Conservation (phyloP, 2,329 filamentous ascomycete species). For the Phoma sp. region DNA sequence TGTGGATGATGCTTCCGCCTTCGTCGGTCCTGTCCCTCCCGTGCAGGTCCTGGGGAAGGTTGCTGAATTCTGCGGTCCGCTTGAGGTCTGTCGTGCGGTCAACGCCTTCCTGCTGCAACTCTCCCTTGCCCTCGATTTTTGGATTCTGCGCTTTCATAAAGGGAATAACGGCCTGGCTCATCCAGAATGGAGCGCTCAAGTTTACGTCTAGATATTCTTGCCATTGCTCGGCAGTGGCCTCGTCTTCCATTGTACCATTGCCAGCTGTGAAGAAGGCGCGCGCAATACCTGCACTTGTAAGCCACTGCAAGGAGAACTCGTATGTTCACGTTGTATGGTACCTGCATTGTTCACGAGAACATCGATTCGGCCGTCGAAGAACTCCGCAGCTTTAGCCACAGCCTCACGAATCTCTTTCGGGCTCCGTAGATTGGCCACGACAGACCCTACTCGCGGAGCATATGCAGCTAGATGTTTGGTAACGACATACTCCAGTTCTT, state of each 20-base stretch:
- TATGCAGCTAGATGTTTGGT: constrained; percentile 40
- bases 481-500: constrained; percentile 40
- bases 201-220: constrained; percentile 32
- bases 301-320: background rate
- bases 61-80: constrained; percentile 27
- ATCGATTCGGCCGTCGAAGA: constrained; percentile 43
- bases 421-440: constrained; percentile 49
- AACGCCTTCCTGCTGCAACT: constrained; percentile 16
- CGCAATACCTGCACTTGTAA: constrained; percentile 19
- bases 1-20: constrained; percentile 48
- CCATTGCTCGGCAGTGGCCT: constrained; percentile 30
- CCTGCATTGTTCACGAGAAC: constrained; percentile 41
- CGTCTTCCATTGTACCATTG: constrained; percentile 33
- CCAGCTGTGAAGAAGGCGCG: constrained; percentile 31
- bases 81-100: constrained; percentile 28
- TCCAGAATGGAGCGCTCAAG: constrained; percentile 30
- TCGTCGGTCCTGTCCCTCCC: constrained; percentile 31
- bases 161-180: constrained; percentile 30
- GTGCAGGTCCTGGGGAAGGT: constrained; percentile 27
- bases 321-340: background rate
- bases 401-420: constrained; percentile 32
- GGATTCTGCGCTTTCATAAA: constrained; percentile 30
- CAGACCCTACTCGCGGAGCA: constrained; percentile 33
- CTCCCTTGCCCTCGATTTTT: constrained; percentile 3
- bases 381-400: constrained; percentile 46